Percentiles rank a stretch among this genome's conserved stretches.
phyloP scores from a whole-genome alignment of 495 filamentous ascomycete species.

The Neurospora discreta region DNA sequence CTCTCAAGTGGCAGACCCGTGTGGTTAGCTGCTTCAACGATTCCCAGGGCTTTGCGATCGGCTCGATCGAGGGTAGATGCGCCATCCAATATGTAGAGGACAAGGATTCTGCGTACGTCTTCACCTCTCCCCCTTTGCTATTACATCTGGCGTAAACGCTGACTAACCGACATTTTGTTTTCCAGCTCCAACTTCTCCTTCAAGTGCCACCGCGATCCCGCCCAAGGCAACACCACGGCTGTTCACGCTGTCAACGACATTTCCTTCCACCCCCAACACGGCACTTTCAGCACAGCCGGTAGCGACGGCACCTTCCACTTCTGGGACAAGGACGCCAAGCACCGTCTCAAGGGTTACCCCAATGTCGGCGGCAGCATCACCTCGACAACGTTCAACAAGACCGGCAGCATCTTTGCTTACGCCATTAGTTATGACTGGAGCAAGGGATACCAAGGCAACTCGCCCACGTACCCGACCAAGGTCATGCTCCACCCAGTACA shows the following conservation, averaged over 20 bases:
- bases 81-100: slow-evolving; percentile 90
- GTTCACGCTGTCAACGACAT: slow-evolving; percentile 89
- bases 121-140: background rate
- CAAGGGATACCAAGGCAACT: slow-evolving; percentile 76
- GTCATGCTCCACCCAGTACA: slow-evolving; percentile 84
- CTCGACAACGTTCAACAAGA: slow-evolving; percentile 70
- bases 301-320: slow-evolving; percentile 90
- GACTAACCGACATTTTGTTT: slow-evolving; percentile 1
- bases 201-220: slow-evolving; percentile 83
- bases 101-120: slow-evolving; percentile 54
- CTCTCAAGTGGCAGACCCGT: slow-evolving; percentile 89
- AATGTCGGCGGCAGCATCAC: slow-evolving; percentile 75
- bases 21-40: slow-evolving; percentile 87
- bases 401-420: slow-evolving; percentile 81
- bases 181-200: slow-evolving; percentile 77
- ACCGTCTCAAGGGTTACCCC: slow-evolving; percentile 85
- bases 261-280: slow-evolving; percentile 77
- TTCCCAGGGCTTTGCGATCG: slow-evolving; percentile 76
- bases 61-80: slow-evolving; percentile 83
- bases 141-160: background rate
- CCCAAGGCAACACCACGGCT: slow-evolving; percentile 52
- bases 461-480: slow-evolving; percentile 59
- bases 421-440: slow-evolving; percentile 95
- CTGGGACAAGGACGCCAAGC: slow-evolving; percentile 92
- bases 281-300: slow-evolving; percentile 87